Conservation (phyloP, 108 stramenopile genomes). For the Asterionellopsis glacialis region DNA sequence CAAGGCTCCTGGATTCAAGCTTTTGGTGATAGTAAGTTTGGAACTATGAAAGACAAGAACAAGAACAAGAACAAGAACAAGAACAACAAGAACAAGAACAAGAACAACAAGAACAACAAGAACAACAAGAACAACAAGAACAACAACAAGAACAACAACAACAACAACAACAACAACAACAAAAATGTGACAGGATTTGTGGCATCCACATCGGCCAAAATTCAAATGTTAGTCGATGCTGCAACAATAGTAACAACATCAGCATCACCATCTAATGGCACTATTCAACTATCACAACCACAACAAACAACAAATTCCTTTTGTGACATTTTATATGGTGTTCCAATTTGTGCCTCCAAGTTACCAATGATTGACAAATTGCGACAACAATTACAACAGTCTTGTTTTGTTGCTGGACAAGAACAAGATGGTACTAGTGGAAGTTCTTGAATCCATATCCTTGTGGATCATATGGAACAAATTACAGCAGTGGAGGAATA, state of each 20-base stretch:
- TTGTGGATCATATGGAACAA: conserved; percentile 19
- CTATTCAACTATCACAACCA: too few relatives aligned
- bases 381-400: conserved; percentile 8
- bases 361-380: conserved; percentile 4
- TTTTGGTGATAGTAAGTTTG: too few relatives aligned
- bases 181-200: conserved; percentile 31
- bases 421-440: too few relatives aligned
- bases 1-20: conserved; percentile 30
- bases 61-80: too few relatives aligned
- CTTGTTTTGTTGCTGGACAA: too few relatives aligned
- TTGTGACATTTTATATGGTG: conserved; percentile 17
- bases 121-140: not conserved
- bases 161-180: not conserved
- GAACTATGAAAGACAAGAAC: too few relatives aligned
- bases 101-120: not conserved
- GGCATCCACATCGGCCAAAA: conserved; percentile 24
- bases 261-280: too few relatives aligned
- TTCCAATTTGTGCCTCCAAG: conserved; percentile 27
- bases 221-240: conserved; percentile 16
- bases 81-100: too few relatives aligned
- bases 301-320: too few relatives aligned
- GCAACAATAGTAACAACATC: not conserved
- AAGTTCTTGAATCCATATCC: conserved; percentile 15
- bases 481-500: conserved; percentile 16
- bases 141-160: not conserved